Evolutionary conservation across 768 basidiomycete genomes (phyloP), one percentile per base, ranked within the genome.

Genomic region (Phaeotremella skinneri): DNA sequence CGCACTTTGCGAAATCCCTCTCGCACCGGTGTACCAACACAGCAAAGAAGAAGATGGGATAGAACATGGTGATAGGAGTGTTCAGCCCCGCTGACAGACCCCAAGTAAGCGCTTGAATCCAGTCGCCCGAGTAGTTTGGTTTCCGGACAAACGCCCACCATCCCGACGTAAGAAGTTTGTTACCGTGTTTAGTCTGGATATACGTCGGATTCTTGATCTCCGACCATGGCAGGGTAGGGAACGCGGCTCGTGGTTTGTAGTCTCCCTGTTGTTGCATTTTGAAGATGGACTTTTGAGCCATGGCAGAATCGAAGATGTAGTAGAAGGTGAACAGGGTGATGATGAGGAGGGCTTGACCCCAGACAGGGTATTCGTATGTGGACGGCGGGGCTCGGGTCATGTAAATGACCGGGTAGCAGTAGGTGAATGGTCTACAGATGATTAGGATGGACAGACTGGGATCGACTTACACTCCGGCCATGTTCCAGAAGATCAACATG

Each of bases 71-170:
- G 74, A 98, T 84, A 23, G 93, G 94, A 0, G 91, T 92, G 45
- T 85, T 81, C 77, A 96, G 90, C 3, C 90, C 91, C 0, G 90
- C 93, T 0, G 93, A 89, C 17, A 97, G 82, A 55, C 87, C 96
- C 93, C 94, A 98, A 0, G 91, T 88, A 45, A 90, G 78, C 23
- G 85, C 86, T 89, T 96, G 96, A 57, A 94, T 76, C 64, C 91
- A 81, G 70, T 93, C 91, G 61, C 91, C 92, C 27, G 91, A 87
- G 74, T 98, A 98, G 79, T 98, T 96, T 85, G 92, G 92, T 79
- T 99, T 99, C 78, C 94, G 86, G 25, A 90, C 88, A 73, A 85
- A 92, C 42, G 81, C 83, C 96, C 96, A 99, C 88, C 89, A 92
- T 26, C 96, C 96, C 62, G 86, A 87, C 9, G 88, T 88, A 59